These are phyloP conservation scores for Lanmaoa pseudosensibilis DNA, from an alignment of 768 basidiomycete species.

Conservation along the genomic window DNA sequence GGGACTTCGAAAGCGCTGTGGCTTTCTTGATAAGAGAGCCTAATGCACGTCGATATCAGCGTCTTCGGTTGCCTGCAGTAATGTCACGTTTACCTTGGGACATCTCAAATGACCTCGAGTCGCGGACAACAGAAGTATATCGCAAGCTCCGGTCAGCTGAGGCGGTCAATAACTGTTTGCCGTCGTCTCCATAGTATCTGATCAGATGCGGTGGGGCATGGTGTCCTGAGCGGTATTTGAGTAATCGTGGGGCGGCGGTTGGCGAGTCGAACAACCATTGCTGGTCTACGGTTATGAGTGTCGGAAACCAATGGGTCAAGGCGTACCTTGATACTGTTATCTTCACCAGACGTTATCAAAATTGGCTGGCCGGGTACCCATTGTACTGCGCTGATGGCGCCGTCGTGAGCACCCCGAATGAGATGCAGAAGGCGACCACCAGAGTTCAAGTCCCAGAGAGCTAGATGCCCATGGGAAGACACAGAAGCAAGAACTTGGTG, in stretches of 20 bases:
- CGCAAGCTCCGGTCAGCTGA: conserved; percentile 87
- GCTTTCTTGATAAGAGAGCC: conserved; percentile 86
- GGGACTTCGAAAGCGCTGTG: conserved; percentile 69
- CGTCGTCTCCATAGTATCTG: conserved; percentile 95
- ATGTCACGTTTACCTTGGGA: conserved; percentile 70
- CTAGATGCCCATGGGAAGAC: conserved; percentile 84
- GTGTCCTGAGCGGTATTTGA: conserved; percentile 93
- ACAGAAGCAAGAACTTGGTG: conserved; percentile 87
- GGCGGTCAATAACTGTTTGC: conserved; percentile 88
- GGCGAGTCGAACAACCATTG: conserved; percentile 99
- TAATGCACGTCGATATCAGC: conserved; percentile 31
- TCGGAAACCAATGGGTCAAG: background rate
- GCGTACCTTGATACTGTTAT: conserved; percentile 91
- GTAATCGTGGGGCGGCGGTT: conserved; percentile 76
- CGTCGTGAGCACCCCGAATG: conserved; percentile 86
- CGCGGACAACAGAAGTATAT: conserved; percentile 90
- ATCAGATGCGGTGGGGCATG: conserved; percentile 88
- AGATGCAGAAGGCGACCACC: conserved; percentile 83
- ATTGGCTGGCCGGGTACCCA: conserved; percentile 95
- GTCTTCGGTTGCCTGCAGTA: background rate
- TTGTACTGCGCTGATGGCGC: conserved; percentile 75
- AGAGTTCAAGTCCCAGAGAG: conserved; percentile 88
- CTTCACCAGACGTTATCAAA: conserved; percentile 85
- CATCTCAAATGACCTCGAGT: conserved; percentile 91
- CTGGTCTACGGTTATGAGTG: conserved; percentile 41